A percentile compares a stretch with the other conserved stretches of the same genome.
These are phyloP conservation scores for Monosporozyma aerobia DNA, from an alignment of 805 yeast species.

Conservation along the genomic window DNA sequence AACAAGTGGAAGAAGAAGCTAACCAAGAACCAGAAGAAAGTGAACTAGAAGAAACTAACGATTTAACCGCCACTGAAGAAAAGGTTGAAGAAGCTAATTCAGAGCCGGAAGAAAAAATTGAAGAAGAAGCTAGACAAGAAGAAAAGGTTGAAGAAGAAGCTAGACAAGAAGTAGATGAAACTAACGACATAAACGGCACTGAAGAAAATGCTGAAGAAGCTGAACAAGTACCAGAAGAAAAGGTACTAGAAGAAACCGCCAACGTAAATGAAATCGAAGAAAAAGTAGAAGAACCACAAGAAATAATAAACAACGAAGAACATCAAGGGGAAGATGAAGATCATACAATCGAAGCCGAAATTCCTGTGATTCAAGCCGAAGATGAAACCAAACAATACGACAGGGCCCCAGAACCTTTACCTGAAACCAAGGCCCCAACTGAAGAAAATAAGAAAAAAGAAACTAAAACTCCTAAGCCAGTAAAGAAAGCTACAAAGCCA, in stretches of 20 bases:
- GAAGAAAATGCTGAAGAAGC: too few species aligned
- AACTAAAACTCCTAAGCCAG: slow-evolving; percentile 2
- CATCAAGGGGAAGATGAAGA: not conserved
- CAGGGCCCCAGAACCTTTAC: not conserved
- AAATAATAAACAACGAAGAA: not conserved
- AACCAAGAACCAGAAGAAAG: not conserved
- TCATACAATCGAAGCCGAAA: not conserved
- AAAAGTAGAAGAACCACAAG: not conserved
- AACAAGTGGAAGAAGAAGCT: not conserved
- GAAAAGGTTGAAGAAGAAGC: not conserved
- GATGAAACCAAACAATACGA: not conserved
- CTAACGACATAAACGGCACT: not conserved
- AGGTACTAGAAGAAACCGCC: not conserved
- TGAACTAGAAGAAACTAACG: not conserved
- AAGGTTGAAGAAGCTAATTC: not conserved
- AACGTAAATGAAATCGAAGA: not conserved
- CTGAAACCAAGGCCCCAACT: not conserved
- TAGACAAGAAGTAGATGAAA: not conserved
- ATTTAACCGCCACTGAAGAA: not conserved
- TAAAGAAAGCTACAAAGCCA: slow-evolving; percentile 4
- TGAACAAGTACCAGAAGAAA: not conserved
- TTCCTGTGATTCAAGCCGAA: not conserved
- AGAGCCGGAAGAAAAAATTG: not conserved
- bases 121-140: not conserved
- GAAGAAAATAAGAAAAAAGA: slow-evolving; percentile 1